Base-by-base conservation (phyloP, 1,139 yeast species). In the Blastobotrys petasosporus region DNA sequence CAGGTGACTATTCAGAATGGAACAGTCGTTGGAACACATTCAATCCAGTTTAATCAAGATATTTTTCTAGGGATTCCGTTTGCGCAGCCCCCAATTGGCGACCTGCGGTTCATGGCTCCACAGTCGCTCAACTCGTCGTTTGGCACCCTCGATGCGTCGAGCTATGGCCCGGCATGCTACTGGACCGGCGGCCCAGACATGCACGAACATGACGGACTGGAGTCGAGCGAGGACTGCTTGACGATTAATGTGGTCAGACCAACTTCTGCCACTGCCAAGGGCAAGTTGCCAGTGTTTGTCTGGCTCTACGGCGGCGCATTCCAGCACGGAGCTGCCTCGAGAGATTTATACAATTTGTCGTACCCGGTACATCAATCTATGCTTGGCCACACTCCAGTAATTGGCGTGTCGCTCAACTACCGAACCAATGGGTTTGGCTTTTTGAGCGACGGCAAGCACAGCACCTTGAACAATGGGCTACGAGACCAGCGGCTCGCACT, bases 301-400 rank as follows among this genome's bases (percentile, higher is more conserved):
- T 65, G 68, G 67, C 63, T 67, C 41, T 65, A 65, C 47, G 71
- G 70, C 11, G 71, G 71, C 29, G 66, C 65, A 1, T 66, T 56
- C 45, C 37, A 48, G 12, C 29, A 40, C 39, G 50, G 47, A 10
- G 42, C 45, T 4, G 28, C 45, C 12, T 15, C 30, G 28, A 25
- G 50, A 17, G 45, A 40, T 20, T 17, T 33, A 16, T 41, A 35
- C 42, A 40, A 32, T 32, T 20, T 36, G 30, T 39, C 45, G 11
- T 44, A 41, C 28, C 47, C 45, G n/a, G 39, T 43, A 13, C 30
- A 33, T 20, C 48, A 48, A 16, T 46, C 52, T 2, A 42, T 39
- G 3, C 37, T 44, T 25, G 44, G 41, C 13, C 54, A 56, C 8
- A 56, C 56, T 37, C 63, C 65, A 11, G 56, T 66, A 41, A 58